Evolutionary conservation across 1,284 basidiomycete species (phyloP), one percentile per base, ranked within the genome.

Genomic region (Austropuccinia psidii): DNA sequence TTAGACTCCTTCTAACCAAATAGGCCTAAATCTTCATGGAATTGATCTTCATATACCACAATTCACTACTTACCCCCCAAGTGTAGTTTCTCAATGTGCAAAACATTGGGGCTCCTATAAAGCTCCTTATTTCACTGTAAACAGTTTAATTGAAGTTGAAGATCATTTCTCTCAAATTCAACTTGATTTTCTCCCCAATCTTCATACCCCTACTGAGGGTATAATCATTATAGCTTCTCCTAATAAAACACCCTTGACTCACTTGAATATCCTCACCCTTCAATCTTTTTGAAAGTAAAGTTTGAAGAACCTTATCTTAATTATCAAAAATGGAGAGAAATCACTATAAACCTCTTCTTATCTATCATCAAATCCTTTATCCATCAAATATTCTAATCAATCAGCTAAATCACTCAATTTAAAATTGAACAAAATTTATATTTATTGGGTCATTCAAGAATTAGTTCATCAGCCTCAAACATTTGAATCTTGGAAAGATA

Each of bases 241-340:
- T n/a, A 27, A 31, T 73, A 19, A 68, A 61, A 2, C 69, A 47
- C 75, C 1, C 31, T 73, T 19, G 67, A 55, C 24, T 78, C 81
- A 24, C 7, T 78, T 78, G 5, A 55, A 4, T 41, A 75, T 9
- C 41, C 33, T 13, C 49, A 60, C 1, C 70, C 19, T 4, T n/a
- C n/a, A n/a, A n/a, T n/a, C n/a, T 98, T 99, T 85, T 98, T 96
- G 88, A 98, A 99, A 81, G 86, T 98, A 83, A 98, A 99, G 81
- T 98, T 97, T 80, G 93, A 98, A 81, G 93, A 98, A 80, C 95
- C 95, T 0, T 98, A 98, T 80, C 88, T 98, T 83, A 95, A 96
- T 87, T 98, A 98, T 82, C 88, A 96, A 62, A 91, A 97, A 80
- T 98, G 93, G 93, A 85, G 96, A 68, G 96, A 98, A 82, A 85